These are phyloP conservation scores for Biscutella laevigata DNA, from an alignment of 441 rosid genomes.

Conservation along the genomic window DNA sequence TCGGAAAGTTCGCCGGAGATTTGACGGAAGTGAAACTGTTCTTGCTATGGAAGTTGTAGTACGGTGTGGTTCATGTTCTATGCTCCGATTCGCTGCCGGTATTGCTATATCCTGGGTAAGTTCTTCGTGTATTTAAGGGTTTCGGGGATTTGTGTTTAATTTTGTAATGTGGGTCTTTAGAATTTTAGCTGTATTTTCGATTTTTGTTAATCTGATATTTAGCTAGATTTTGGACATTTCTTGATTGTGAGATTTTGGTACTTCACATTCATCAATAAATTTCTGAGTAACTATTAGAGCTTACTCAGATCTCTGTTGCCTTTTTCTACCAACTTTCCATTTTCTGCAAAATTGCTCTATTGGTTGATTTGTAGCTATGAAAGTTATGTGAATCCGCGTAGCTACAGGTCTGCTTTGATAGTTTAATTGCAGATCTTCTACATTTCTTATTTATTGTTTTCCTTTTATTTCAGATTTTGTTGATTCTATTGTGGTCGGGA, in stretches of 20 bases:
- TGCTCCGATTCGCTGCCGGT: conserved; percentile 32
- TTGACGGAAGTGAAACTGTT: conserved; percentile 59
- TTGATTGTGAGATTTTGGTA: background rate
- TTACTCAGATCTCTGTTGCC: conserved; percentile 14
- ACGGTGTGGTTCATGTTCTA: conserved; percentile 31
- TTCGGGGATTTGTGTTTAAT: background rate
- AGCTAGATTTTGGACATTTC: background rate
- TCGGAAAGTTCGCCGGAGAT: conserved; percentile 34
- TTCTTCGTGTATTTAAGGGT: conserved; percentile 21
- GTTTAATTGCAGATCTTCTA: background rate
- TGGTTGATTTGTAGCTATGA: background rate
- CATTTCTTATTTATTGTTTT: background rate
- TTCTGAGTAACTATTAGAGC: conserved; percentile 1
- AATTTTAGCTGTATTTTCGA: conserved; percentile 1
- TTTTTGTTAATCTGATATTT: background rate
- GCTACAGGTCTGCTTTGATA: background rate
- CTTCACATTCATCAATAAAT: background rate
- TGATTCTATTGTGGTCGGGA: conserved; percentile 42
- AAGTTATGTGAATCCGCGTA: background rate
- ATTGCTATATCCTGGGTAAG: conserved; percentile 47
- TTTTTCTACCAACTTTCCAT: conserved; percentile 4
- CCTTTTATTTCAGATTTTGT: conserved; percentile 42
- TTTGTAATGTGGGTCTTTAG: conserved; percentile 8
- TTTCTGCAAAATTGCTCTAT: conserved; percentile 1
- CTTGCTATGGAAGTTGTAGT: conserved; percentile 64